Evolutionary conservation across 352 stramenopile species (phyloP).

Genomic region (Phytophthora nicotianae): DNA sequence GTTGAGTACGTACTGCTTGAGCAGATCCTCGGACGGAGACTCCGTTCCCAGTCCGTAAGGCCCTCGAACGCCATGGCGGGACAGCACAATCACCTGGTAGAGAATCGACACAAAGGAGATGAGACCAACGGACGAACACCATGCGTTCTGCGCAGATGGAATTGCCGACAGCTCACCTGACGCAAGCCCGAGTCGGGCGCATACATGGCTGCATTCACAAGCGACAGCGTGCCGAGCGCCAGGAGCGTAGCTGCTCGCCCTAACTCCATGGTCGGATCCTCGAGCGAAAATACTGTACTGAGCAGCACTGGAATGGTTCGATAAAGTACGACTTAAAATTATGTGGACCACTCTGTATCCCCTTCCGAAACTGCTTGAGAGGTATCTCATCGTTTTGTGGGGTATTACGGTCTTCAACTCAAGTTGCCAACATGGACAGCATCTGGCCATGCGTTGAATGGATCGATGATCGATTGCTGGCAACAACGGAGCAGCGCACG

Average conservation of each 20-base stretch:
- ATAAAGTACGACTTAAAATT: constrained; percentile 3
- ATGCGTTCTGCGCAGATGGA: constrained; percentile 2
- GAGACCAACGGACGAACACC: constrained; percentile 19
- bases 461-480: constrained; percentile 4
- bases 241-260: constrained; percentile 8
- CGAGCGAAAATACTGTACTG: not conserved
- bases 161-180: constrained; percentile 29
- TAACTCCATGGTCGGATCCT: constrained; percentile 17
- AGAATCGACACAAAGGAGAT: not conserved
- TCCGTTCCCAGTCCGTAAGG: constrained; percentile 74
- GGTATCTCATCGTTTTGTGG: not conserved
- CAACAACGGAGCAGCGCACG: not conserved
- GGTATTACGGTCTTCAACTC: not conserved
- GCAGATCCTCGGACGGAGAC: constrained; percentile 42
- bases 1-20: constrained; percentile 71
- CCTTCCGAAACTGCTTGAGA: constrained; percentile 15
- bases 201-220: not conserved
- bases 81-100: constrained; percentile 69
- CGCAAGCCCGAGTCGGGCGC: constrained; percentile 29
- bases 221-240: constrained; percentile 6
- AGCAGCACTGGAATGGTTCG: not conserved
- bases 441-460: constrained; percentile 1
- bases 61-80: constrained; percentile 71
- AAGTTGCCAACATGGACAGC: not conserved
- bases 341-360: constrained; percentile 22